These are phyloP conservation scores for Hyphopichia buzzinii DNA, from an alignment of 1,139 yeast genomes.

Conservation along the genomic window DNA sequence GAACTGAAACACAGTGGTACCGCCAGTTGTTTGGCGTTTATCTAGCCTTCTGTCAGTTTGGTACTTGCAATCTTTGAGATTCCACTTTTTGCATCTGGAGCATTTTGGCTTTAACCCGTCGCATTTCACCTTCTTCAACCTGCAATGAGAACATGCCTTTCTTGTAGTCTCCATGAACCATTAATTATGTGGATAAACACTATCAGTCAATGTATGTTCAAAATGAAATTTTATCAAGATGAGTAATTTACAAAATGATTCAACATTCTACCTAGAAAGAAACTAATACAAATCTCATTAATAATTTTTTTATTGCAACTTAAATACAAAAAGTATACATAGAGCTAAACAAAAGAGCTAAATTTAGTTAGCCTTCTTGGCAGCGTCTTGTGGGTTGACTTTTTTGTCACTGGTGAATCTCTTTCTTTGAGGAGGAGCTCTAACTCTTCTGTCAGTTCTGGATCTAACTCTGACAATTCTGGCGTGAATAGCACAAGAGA, in stretches of 20 bases:
- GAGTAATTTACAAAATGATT: neutral
- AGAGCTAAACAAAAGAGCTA: neutral
- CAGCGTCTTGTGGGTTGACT: conserved; percentile 97
- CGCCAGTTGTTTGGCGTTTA: neutral
- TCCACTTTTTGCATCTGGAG: neutral
- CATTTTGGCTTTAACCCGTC: neutral
- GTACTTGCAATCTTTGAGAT: neutral
- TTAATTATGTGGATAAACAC: too few relatives aligned
- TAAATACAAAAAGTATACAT: conserved; percentile 3
- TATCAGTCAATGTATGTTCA: too few relatives aligned
- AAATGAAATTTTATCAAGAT: neutral
- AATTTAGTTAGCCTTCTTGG: conserved; percentile 69
- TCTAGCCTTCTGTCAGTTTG: neutral
- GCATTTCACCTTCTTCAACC: neutral
- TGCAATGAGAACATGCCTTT: neutral
- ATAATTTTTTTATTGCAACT: neutral
- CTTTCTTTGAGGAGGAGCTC: conserved; percentile 99
- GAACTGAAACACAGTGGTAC: neutral
- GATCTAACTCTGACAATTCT: conserved; percentile 99
- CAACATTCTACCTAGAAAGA: too few relatives aligned
- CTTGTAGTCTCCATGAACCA: neutral
- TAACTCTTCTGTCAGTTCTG: conserved; percentile 96
- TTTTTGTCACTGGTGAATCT: conserved; percentile 96
- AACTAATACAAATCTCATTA: neutral
- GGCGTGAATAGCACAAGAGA: conserved; percentile 99